Conservation (phyloP, 176 grass and related monocot genomes). For the Guadua angustifolia region DNA sequence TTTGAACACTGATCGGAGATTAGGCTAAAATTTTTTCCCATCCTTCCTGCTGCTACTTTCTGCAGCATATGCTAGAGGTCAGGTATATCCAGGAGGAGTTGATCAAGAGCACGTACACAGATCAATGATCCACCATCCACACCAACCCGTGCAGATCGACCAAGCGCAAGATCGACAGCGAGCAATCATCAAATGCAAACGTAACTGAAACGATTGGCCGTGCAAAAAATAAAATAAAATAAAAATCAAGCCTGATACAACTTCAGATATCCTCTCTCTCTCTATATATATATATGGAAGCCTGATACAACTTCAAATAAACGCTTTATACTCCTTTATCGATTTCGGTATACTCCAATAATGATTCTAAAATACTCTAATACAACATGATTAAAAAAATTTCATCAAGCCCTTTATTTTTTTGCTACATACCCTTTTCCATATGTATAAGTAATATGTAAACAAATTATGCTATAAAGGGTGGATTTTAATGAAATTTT, state of each 20-base stretch:
- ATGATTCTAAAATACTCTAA: too few species aligned
- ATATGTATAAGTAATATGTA: too few species aligned
- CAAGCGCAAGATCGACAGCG: background rate
- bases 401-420: too few species aligned
- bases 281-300: too few species aligned
- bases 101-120: background rate
- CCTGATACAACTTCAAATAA: too few species aligned
- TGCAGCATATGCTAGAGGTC: conserved; percentile 40
- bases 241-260: background rate
- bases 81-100: conserved; percentile 39
- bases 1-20: background rate
- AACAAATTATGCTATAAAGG: too few species aligned
- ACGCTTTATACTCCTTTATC: too few species aligned
- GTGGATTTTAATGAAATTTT: too few species aligned
- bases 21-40: background rate
- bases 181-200: background rate
- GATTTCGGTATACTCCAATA: too few species aligned
- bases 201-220: background rate
- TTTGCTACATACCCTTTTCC: too few species aligned
- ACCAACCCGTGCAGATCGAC: background rate
- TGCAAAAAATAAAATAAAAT: background rate
- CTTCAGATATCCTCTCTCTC: background rate
- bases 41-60: background rate
- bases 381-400: too few species aligned
- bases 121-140: background rate